Evolutionary conservation across 257 asterid species (phyloP).

Genomic region (Solanum peruvianum): DNA sequence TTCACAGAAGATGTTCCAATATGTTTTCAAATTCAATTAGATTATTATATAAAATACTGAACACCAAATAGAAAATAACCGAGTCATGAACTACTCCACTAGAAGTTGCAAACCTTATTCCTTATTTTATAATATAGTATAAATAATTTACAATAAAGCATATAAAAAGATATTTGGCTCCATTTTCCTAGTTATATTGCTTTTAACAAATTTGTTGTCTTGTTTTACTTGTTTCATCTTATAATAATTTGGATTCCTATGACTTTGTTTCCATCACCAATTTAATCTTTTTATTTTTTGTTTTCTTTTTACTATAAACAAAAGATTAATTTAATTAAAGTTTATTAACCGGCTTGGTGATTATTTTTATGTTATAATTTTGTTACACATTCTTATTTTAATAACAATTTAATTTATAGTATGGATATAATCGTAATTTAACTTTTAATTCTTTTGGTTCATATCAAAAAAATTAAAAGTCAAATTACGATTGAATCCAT

Average conservation of each 20-base stretch:
- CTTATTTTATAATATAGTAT: too few relatives aligned
- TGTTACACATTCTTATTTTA: neutral
- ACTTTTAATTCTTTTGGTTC: too few relatives aligned
- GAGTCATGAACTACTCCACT: neutral
- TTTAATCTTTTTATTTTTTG: neutral
- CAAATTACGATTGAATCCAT: too few relatives aligned
- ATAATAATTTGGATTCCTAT: conserved; percentile 3
- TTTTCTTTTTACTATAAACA: neutral
- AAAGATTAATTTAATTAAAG: neutral
- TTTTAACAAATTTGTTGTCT: conserved; percentile 8
- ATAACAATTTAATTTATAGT: too few relatives aligned
- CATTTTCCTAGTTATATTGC: neutral
- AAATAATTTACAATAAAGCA: too few relatives aligned
- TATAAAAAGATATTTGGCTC: neutral
- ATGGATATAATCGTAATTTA: too few relatives aligned
- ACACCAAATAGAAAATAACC: accelerated
- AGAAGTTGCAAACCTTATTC: neutral
- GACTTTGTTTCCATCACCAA: neutral
- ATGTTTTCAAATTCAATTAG: accelerated
- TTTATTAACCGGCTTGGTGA: neutral
- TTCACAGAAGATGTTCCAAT: accelerated
- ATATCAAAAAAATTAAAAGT: too few relatives aligned
- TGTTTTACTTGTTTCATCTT: conserved; percentile 6
- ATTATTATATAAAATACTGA: neutral
- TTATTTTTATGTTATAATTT: neutral